Percentiles rank a stretch among this genome's conserved stretches.
phyloP scores from a whole-genome alignment of 257 asterid species.

The Fraxinus anomala region DNA sequence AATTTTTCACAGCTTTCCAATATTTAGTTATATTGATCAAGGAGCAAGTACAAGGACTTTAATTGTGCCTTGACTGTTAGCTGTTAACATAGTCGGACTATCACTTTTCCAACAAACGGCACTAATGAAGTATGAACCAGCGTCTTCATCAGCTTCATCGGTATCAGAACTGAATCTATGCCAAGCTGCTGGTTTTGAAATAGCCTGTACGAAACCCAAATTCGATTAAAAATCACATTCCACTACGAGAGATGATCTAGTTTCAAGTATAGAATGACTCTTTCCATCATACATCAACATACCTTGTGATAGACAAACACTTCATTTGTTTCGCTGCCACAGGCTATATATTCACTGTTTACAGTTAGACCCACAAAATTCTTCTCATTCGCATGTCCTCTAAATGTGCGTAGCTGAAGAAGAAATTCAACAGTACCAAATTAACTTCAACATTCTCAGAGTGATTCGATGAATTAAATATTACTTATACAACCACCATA shows the following conservation, averaged over 20 bases:
- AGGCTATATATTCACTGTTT: constrained; percentile 71
- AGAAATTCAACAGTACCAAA: constrained; percentile 7
- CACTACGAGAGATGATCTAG: neutral
- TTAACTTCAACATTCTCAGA: neutral
- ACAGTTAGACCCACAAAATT: constrained; percentile 82
- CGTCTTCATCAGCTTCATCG: constrained; percentile 55
- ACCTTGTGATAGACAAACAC: constrained; percentile 86
- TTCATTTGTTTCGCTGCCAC: constrained; percentile 93
- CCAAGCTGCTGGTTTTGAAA: constrained; percentile 76
- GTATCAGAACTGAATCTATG: constrained; percentile 62
- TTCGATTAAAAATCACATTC: neutral
- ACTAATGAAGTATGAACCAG: constrained; percentile 72
- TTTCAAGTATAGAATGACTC: neutral
- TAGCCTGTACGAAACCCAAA: constrained; percentile 44
- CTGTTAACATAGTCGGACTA: constrained; percentile 72
- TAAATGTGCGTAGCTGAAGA: constrained; percentile 69
- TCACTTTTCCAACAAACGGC: constrained; percentile 95
- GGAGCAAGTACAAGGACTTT: constrained; percentile 81
- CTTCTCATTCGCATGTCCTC: constrained; percentile 80
- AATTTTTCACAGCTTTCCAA: neutral
- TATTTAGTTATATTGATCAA: constrained; percentile 25
- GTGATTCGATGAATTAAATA: neutral
- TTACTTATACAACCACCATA: neutral
- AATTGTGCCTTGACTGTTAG: constrained; percentile 83
- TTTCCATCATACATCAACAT: neutral